phyloP scores from a whole-genome alignment of 148 eudicot genomes.

The Simmondsia chinensis region DNA sequence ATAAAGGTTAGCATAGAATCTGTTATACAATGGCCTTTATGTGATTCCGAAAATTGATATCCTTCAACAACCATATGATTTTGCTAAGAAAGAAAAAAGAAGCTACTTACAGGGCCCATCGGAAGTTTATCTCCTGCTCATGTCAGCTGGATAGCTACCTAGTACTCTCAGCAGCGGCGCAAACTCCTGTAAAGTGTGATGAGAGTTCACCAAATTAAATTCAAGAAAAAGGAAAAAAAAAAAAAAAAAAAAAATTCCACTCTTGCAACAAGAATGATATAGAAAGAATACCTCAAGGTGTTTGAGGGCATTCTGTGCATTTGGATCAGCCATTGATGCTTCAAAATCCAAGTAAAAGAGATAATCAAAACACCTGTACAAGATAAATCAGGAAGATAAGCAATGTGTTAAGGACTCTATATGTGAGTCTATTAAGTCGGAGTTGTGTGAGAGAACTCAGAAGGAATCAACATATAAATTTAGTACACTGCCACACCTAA shows the following conservation, averaged over 20 bases:
- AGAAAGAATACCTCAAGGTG: slow-evolving; percentile 40
- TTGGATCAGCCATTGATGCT: slow-evolving; percentile 52
- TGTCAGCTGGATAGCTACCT: slow-evolving; percentile 58
- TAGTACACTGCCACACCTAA: too few relatives aligned
- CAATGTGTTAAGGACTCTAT: too few relatives aligned
- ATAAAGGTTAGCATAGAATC: too few relatives aligned
- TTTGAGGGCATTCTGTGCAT: slow-evolving; percentile 43
- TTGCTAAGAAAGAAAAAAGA: too few relatives aligned
- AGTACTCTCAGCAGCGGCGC: slow-evolving; percentile 42
- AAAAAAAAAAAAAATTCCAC: neutral
- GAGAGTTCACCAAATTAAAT: neutral
- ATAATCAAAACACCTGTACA: slow-evolving; percentile 40
- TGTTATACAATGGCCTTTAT: too few relatives aligned
- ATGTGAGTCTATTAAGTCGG: too few relatives aligned
- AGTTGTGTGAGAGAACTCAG: too few relatives aligned
- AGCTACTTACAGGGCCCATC: too few relatives aligned
- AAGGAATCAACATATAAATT: too few relatives aligned
- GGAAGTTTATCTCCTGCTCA: slow-evolving; percentile 39
- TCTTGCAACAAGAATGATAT: neutral
- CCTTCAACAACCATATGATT: too few relatives aligned
- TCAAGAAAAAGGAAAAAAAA: neutral
- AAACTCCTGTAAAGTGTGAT: slow-evolving; percentile 33
- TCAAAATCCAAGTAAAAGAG: slow-evolving; percentile 64
- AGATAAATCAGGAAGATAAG: neutral
- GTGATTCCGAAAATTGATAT: too few relatives aligned